Percentiles rank a stretch among this genome's conserved stretches.
These are phyloP conservation scores for Streptanthus diversifolius DNA, from an alignment of 345 rosid genomes.

Conservation along the genomic window DNA sequence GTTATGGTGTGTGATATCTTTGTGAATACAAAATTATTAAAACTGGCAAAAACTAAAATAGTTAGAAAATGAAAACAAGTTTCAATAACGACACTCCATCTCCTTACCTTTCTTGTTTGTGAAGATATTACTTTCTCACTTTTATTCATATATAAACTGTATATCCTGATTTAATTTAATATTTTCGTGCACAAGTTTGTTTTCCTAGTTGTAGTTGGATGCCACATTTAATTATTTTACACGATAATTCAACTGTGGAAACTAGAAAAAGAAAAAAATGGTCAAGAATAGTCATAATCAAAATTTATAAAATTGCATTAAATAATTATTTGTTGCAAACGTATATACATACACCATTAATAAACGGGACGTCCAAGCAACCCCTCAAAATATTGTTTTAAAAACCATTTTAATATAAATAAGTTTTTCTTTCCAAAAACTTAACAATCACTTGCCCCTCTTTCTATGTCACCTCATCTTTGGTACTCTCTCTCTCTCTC, in stretches of 20 bases:
- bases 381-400: constrained; percentile 18
- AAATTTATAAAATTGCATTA: constrained; percentile 16
- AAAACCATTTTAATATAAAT: constrained; percentile 7
- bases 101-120: constrained; percentile 28
- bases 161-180: neutral
- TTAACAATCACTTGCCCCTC: constrained; percentile 27
- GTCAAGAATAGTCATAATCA: constrained; percentile 28
- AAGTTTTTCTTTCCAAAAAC: constrained; percentile 2
- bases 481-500: neutral
- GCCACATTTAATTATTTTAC: neutral
- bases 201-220: neutral
- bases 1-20: neutral
- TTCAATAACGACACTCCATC: constrained; percentile 37
- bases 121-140: constrained; percentile 25
- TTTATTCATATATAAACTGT: neutral
- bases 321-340: constrained; percentile 33
- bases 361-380: constrained; percentile 84
- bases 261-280: constrained; percentile 6
- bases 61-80: constrained; percentile 3
- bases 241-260: constrained; percentile 8
- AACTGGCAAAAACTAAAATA: neutral
- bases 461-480: constrained; percentile 27
- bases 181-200: neutral
- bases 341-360: constrained; percentile 44
- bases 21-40: neutral